phyloP scores from a whole-genome alignment of 2,329 filamentous ascomycete species.

The Diplodia seriata region DNA sequence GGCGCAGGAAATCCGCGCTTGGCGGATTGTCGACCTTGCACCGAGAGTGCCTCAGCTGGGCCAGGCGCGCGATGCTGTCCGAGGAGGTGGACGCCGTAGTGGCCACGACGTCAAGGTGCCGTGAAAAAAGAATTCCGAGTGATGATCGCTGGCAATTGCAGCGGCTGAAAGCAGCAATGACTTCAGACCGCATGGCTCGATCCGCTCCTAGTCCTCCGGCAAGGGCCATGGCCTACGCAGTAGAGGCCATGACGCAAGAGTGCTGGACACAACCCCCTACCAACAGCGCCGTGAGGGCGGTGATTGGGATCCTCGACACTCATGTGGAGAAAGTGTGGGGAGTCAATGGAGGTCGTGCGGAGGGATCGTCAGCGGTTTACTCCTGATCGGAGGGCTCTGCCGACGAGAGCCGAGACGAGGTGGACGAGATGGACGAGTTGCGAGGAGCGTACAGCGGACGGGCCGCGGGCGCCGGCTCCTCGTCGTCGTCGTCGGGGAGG shows the following conservation, averaged over 20 bases:
- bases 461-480: slow-evolving; percentile 9
- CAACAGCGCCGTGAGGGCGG: slow-evolving; percentile 43
- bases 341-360: not conserved
- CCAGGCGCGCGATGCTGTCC: slow-evolving; percentile 38
- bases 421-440: slow-evolving; percentile 25
- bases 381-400: slow-evolving; percentile 19
- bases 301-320: not conserved
- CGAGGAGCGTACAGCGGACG: slow-evolving; percentile 22
- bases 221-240: slow-evolving; percentile 44
- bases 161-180: slow-evolving; percentile 43
- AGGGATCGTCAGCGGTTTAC: not conserved
- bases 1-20: slow-evolving; percentile 49
- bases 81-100: slow-evolving; percentile 41
- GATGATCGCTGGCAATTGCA: slow-evolving; percentile 30
- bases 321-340: slow-evolving; percentile 2
- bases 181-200: slow-evolving; percentile 42
- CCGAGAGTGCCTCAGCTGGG: slow-evolving; percentile 37
- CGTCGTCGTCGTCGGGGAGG: slow-evolving; percentile 25
- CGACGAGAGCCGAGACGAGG: slow-evolving; percentile 12
- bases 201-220: slow-evolving; percentile 44
- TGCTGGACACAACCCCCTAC: slow-evolving; percentile 29
- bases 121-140: slow-evolving; percentile 20
- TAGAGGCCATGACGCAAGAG: not conserved
- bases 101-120: slow-evolving; percentile 47
- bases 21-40: slow-evolving; percentile 36